Conservation (phyloP, 2,329 filamentous ascomycete genomes). For the Tricladium varicosporioides region DNA sequence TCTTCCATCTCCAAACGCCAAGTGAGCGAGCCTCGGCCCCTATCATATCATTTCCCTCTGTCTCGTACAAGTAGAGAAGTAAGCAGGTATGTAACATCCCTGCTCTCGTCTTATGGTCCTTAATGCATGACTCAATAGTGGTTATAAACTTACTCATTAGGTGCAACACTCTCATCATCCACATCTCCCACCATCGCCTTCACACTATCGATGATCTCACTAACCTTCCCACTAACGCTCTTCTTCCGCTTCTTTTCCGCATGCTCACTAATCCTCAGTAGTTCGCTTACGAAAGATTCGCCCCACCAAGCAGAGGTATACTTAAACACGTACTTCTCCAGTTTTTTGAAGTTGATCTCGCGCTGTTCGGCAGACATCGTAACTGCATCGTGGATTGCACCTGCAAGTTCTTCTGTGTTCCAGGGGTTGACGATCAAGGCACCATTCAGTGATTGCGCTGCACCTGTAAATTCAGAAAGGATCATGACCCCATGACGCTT, state of each 20-base stretch:
- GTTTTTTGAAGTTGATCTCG: conserved; percentile 81
- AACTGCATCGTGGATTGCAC: conserved; percentile 92
- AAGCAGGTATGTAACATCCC: not conserved
- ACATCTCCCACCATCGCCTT: conserved; percentile 15
- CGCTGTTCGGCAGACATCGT: conserved; percentile 92
- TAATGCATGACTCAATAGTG: conserved; percentile 5
- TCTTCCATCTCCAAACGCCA: too few relatives aligned
- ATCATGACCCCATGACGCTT: conserved; percentile 92
- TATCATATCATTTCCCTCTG: too few relatives aligned
- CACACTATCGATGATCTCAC: conserved; percentile 20
- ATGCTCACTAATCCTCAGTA: conserved; percentile 43
- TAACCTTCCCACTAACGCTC: conserved; percentile 12
- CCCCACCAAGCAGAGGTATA: conserved; percentile 99
- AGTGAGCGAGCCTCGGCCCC: too few relatives aligned
- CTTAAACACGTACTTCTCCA: conserved; percentile 94
- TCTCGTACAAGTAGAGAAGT: conserved; percentile 15
- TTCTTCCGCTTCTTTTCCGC: conserved; percentile 33
- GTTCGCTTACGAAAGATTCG: conserved; percentile 83
- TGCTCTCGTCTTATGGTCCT: not conserved
- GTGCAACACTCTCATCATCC: not conserved
- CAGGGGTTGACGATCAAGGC: conserved; percentile 95
- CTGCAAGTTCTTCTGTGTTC: conserved; percentile 95
- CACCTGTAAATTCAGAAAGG: conserved; percentile 93
- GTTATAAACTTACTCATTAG: not conserved
- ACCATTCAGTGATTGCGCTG: conserved; percentile 90